Conservation (phyloP, 2,329 filamentous ascomycete species). For the Nemania sp. region DNA sequence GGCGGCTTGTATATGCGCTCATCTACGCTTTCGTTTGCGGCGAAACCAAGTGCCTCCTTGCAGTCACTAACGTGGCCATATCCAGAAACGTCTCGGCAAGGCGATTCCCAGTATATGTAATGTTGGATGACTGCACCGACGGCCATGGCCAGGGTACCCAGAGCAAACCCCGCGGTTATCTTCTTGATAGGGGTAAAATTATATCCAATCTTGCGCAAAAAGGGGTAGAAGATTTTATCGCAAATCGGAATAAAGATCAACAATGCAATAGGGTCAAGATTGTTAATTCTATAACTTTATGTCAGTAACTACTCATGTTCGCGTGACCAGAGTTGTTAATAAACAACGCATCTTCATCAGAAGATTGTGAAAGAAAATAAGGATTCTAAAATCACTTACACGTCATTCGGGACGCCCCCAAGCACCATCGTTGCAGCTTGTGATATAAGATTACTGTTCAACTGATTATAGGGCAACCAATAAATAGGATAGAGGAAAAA, state of each 20-base stretch:
- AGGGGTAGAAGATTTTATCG: conserved; percentile 71
- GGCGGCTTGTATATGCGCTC: conserved; percentile 50
- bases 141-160: conserved; percentile 65
- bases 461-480: conserved; percentile 74
- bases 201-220: conserved; percentile 67
- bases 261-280: conserved; percentile 74
- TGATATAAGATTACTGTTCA: conserved; percentile 74
- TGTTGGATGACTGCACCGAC: conserved; percentile 71
- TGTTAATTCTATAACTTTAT: conserved; percentile 61
- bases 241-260: conserved; percentile 75
- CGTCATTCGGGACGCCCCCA: conserved; percentile 76
- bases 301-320: not conserved
- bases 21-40: conserved; percentile 33
- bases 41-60: conserved; percentile 32
- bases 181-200: conserved; percentile 74
- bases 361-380: no score
- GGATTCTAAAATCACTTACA: conserved; percentile 49
- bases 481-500: conserved; percentile 70
- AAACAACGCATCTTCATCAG: no score
- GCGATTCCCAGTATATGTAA: conserved; percentile 59
- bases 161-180: conserved; percentile 73
- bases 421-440: conserved; percentile 69
- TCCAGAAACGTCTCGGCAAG: conserved; percentile 51
- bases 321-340: not conserved
- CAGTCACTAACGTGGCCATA: conserved; percentile 65